A percentile compares a stretch with the other conserved stretches of the same genome.
phyloP scores from a whole-genome alignment of 192 early-diverging fungal species.

The Entomortierella parvispora region DNA sequence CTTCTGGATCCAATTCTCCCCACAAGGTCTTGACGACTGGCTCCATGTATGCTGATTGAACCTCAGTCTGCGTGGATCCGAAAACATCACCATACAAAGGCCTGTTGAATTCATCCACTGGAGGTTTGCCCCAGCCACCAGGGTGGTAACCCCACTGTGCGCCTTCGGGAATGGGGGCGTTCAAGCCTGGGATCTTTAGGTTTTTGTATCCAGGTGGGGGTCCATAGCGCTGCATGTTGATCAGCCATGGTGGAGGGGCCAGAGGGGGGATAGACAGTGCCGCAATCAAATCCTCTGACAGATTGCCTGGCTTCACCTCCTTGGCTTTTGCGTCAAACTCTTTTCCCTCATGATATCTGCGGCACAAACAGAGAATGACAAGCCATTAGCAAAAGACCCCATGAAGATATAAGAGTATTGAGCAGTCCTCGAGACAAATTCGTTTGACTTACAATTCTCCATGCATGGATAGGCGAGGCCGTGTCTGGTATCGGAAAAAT shows the following conservation, averaged over 20 bases:
- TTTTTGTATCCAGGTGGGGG: slow-evolving; percentile 95
- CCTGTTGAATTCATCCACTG: slow-evolving; percentile 86
- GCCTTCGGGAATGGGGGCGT: slow-evolving; percentile 93
- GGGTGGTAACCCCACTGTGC: slow-evolving; percentile 99
- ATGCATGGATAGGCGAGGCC: slow-evolving; percentile 76
- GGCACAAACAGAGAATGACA: too few species aligned
- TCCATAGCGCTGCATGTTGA: slow-evolving; percentile 98
- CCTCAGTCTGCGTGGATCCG: slow-evolving; percentile 67
- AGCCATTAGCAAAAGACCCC: background rate
- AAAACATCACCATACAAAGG: slow-evolving; percentile 98
- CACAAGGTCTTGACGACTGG: slow-evolving; percentile 82
- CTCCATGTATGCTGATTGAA: slow-evolving; percentile 69
- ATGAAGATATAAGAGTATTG: background rate
- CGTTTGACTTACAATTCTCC: slow-evolving; percentile 78
- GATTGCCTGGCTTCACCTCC: slow-evolving; percentile 85
- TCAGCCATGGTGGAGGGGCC: slow-evolving; percentile 96
- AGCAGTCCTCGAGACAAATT: background rate
- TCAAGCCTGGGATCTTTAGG: slow-evolving; percentile 92
- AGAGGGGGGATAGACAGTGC: slow-evolving; percentile 93
- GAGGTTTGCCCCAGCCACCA: slow-evolving; percentile 92
- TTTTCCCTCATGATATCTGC: slow-evolving; percentile 94
- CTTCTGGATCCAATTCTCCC: slow-evolving; percentile 86
- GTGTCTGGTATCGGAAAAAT: slow-evolving; percentile 95
- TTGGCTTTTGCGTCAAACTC: slow-evolving; percentile 93
- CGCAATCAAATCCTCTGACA: slow-evolving; percentile 86